phyloP scores from a whole-genome alignment of 2,329 filamentous ascomycete genomes.

The Aspergillus udagawae region DNA sequence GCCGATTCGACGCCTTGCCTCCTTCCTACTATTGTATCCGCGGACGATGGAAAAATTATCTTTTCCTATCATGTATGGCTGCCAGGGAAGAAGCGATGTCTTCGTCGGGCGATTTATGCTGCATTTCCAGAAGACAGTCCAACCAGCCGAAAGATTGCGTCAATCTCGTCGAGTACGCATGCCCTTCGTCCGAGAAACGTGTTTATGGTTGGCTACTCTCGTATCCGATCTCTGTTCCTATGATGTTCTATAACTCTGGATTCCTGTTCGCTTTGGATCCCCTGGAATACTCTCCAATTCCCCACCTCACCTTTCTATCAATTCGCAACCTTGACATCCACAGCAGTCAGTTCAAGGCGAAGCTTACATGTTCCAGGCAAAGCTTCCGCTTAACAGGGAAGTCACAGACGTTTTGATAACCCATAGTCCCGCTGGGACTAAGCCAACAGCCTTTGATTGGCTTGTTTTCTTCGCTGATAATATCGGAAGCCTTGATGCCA shows the following conservation, averaged over 20 bases:
- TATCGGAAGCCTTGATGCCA: background rate
- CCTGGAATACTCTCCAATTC: background rate
- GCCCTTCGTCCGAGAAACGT: background rate
- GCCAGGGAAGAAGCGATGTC: background rate
- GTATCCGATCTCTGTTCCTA: background rate
- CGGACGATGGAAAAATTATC: background rate
- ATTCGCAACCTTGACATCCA: background rate
- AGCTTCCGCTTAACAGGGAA: background rate
- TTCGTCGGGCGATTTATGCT: background rate
- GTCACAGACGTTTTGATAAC: background rate
- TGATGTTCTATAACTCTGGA: too few relatives aligned
- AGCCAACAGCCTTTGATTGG: background rate
- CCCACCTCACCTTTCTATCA: background rate
- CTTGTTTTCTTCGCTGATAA: background rate
- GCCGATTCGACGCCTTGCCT: background rate
- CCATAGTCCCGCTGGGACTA: background rate
- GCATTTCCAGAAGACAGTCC: background rate
- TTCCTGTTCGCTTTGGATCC: background rate
- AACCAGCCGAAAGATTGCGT: background rate
- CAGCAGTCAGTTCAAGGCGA: background rate
- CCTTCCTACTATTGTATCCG: background rate
- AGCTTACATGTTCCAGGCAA: background rate
- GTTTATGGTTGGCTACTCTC: background rate
- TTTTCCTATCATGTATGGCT: background rate
- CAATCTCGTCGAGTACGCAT: background rate